Evolutionary conservation across 768 basidiomycete species (phyloP), one percentile per base, ranked within the genome.

Genomic region (Suillus weaverae): DNA sequence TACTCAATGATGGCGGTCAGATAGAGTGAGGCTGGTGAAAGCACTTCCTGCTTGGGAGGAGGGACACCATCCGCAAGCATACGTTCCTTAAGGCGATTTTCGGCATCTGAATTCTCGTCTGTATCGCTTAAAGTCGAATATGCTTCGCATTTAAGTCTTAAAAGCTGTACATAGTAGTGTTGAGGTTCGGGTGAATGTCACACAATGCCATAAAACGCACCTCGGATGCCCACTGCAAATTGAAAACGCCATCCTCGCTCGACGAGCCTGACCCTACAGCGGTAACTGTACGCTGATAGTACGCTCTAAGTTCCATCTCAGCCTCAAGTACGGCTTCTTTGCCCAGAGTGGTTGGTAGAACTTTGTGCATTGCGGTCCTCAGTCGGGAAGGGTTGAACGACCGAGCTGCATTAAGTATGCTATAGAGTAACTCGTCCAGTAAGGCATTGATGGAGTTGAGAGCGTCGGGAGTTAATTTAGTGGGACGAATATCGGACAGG

Each of bases 261-360:
- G 74, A 73, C 33, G 73, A 59, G 38, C 74, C 71, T 30, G 72
- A 68, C 43, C 71, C 68, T 43, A 73, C 72, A 60, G 77, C 71
- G 55, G 82, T 78, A 50, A 77, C 72, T 13, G 87, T 92, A 63
- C 88, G 84, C 69, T 94, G 93, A 86, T 89, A 91, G 80, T 95
- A 95, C 9, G 93, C 93, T 71, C 93, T 84, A 54, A 97, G 76
- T 75, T 97, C 96, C 50, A 98, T 83, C 73, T 98, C 96, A 0
- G 96, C 96, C 78, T 98, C 96, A 57, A 95, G 80, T 20, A 97
- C 81, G 3, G 95, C 95, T 73, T 95, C 92, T 78, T 97, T 94
- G 56, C 95, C 96, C 53, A 97, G 83, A 60, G 87, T 83, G 6
- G 90, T 93, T 9, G 93, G 90, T 35, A 95, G 79, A 46, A 91